Conservation (phyloP, 2,329 filamentous ascomycete species). For the Penicillium sp. region DNA sequence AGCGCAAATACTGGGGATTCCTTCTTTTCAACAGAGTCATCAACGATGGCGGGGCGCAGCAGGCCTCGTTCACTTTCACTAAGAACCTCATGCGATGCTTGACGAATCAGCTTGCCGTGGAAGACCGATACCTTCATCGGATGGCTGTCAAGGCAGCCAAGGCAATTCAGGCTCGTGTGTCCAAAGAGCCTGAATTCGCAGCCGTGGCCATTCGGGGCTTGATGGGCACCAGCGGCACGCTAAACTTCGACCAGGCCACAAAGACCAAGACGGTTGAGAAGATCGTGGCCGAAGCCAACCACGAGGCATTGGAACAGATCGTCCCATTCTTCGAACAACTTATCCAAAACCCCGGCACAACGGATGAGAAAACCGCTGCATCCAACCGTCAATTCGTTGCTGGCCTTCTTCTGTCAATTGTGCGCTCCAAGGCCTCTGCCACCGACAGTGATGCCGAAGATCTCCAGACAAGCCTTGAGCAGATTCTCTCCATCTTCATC, state of each 20-base stretch:
- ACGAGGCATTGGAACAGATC: conserved; percentile 52
- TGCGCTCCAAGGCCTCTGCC: conserved; percentile 42
- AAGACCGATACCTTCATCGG: conserved; percentile 76
- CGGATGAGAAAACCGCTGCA: conserved; percentile 48
- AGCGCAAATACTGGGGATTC: conserved; percentile 90
- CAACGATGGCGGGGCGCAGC: conserved; percentile 48
- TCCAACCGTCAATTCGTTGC: conserved; percentile 51
- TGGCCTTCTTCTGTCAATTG: conserved; percentile 53
- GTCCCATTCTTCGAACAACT: conserved; percentile 53
- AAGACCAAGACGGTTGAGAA: conserved; percentile 82
- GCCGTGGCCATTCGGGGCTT: conserved; percentile 63
- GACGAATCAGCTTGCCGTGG: conserved; percentile 75
- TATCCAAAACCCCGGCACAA: conserved; percentile 47
- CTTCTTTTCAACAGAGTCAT: conserved; percentile 79
- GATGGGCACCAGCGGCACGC: conserved; percentile 66
- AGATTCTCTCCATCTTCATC: conserved; percentile 47
- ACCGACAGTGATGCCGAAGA: conserved; percentile 34
- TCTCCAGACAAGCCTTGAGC: conserved; percentile 45
- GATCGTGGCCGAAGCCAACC: conserved; percentile 61
- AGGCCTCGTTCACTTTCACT: conserved; percentile 68
- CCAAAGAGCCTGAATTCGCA: conserved; percentile 60
- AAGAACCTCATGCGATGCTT: conserved; percentile 78
- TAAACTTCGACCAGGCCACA: conserved; percentile 82
- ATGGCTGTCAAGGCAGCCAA: conserved; percentile 76
- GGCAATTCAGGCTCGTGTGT: conserved; percentile 64